Base-by-base conservation (phyloP, 352 stramenopile species). In the Phytophthora cactorum region DNA sequence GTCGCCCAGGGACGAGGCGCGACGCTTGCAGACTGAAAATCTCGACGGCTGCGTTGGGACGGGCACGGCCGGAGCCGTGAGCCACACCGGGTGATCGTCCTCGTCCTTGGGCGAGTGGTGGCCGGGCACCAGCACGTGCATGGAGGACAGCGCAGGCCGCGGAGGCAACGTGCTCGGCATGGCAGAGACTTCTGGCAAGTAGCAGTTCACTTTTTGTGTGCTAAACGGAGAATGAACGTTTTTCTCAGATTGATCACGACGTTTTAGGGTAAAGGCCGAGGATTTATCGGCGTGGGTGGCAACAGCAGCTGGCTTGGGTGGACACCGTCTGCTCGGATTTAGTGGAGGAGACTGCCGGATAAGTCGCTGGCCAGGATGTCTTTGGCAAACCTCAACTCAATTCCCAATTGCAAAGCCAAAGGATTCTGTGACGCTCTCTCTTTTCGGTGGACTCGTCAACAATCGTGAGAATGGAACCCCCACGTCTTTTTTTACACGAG, bases 1-100 rank as follows among this genome's bases (percentile, higher is more conserved):
- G 65, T 90, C 81, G n/a, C 70, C 75, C 11, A 89, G 58, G 6
- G 81, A 90, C 17, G 77, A 72, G 2, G 81, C 75, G 53, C 81
- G 81, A 52, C 82, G 81, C 59, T 92, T 92, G 66, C 44, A 63
- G 8, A 63, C 22, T 5, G 68, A 70, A 5, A 63, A 62, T 17
- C 43, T 46, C 29, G 63, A 73, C 14, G 32, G 10, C 12, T 41
- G 43, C n/a, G 28, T 41, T 1, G 68, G 38, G 4, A 57, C 39
- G 17, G 68, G 46, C n/a, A 60, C 55, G 3, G 22, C 43, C 0
- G 65, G 45, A 9, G 65, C 50, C 8, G 56, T 65, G 56, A 63
- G 44, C 70, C 70, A 74, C 41, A 63, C 59, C 1, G 52, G 5
- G 5, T 68, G 29, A 4, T 68, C 38, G 3, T 72, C 57, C 10